Base-by-base conservation (phyloP, 2,329 filamentous ascomycete species). In the Phaeomoniella chlamydospora region DNA sequence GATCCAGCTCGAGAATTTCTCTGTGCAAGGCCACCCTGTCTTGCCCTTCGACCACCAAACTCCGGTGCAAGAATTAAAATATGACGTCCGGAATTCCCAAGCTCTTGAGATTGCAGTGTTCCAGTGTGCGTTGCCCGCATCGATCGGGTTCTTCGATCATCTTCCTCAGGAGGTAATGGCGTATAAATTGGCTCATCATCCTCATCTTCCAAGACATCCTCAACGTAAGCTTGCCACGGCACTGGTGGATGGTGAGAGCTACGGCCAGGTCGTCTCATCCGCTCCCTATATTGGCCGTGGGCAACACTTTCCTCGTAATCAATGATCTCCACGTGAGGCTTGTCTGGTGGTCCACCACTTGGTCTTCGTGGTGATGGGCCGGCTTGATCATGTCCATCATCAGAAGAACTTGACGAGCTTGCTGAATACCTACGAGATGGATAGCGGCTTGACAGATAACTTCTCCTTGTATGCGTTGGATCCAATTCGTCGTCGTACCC, bases 401-500 rank as follows among this genome's bases (percentile, higher is more conserved):
- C 14, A 16, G 31, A 32, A 32, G 31, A 32, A 10, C 31, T 17
- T 13, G 31, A 32, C 6, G 31, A 14, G 14, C n/a, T 13, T 14
- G 6, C n/a, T 14, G 15, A 16, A 32, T 13, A 16, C 31, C 31
- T 17, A 16, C 6, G 31, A 6, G n/a, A 14, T 32, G 31, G 31
- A 32, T 14, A 14, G 31, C 16, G 31, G 13, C 31, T 14, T 14
- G 10, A 6, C n/a, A 13, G 13, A 10, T 6, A 32, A 13, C 31
- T 32, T 14, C 31, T 13, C 16, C n/a, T 6, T 14, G 31, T 13
- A 13, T 32, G n/a, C 14, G 6, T 13, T 14, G 6, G n/a, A 10
- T 32, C 31, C 31, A 32, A 10, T 32, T 32, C 16, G n/a, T 32
- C 31, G n/a, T 17, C 6, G n/a, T 17, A 6, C 16, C 31, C 31